phyloP scores from a whole-genome alignment of 208 protist genomes.

The Trypanosoma cruzi region DNA sequence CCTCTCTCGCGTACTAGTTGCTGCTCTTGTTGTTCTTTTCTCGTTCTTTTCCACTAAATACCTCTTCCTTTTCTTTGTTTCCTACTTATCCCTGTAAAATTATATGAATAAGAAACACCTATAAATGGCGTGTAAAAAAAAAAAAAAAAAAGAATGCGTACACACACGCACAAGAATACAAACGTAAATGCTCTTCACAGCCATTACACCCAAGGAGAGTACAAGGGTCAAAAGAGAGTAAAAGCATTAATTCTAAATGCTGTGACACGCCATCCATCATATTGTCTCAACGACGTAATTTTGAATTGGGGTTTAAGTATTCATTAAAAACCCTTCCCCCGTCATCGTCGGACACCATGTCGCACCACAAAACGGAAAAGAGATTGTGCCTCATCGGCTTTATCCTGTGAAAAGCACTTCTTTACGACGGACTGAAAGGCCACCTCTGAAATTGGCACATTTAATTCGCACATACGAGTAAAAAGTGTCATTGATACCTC shows the following conservation, averaged over 20 bases:
- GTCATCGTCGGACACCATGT: constrained; percentile 20
- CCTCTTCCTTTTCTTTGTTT: constrained; percentile 4
- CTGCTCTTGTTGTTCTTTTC: not conserved
- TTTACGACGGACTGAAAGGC: constrained; percentile 77
- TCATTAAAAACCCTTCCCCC: not conserved
- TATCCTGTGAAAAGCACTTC: constrained; percentile 66
- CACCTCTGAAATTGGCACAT: constrained; percentile 69
- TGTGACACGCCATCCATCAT: no score
- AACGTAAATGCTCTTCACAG: no score
- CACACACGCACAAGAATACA: no score
- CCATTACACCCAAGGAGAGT: no score
- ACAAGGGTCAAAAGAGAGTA: no score
- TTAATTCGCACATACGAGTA: constrained; percentile 51
- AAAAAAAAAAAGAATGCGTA: constrained; percentile 22
- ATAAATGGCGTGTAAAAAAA: constrained; percentile 4
- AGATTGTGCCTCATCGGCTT: constrained; percentile 46
- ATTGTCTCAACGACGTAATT: no score
- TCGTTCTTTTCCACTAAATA: not conserved
- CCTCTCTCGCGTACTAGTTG: not conserved
- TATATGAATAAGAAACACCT: not conserved
- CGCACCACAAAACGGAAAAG: constrained; percentile 56
- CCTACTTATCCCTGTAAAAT: not conserved
- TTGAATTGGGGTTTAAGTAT: no score
- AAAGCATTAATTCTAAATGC: no score
- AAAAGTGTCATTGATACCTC: constrained; percentile 63